Evolutionary conservation across 495 filamentous ascomycete species (phyloP), one percentile per base, ranked within the genome.

Genomic region (Sphaerosporella brunnea): DNA sequence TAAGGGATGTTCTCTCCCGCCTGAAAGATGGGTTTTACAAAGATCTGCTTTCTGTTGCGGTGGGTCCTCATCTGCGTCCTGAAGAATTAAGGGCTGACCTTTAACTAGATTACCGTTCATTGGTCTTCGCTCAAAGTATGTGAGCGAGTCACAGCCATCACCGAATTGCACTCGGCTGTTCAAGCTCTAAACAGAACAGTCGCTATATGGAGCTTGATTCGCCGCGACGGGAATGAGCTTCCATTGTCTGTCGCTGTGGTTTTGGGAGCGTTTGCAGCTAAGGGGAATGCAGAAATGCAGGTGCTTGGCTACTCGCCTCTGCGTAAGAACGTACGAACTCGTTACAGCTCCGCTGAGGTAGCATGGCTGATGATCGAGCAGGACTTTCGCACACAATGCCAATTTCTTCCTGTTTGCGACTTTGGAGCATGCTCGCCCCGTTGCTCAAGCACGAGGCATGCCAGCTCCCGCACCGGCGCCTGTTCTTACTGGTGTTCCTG

Each of bases 331-430:
- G 18, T 24, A 25, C 23, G n/a, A 2, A 19, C 18, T 24, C 21
- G 23, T 43, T 23, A 13, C 18, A 44, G 8, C 13, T 25, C 19
- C 19, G 23, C 13, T 3, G 21, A 44, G 13, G 4, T 44, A 11
- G 21, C 24, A 10, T 7, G 11, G 3, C 18, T n/a, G n/a, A n/a
- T n/a, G n/a, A n/a, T n/a, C n/a, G n/a, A n/a, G n/a, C 54, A 81
- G 94, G 56, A 96, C 90, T 4, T 93, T 90, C 61, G 70, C 75
- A 48, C 86, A 94, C 66, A 88, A 93, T 58, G 87, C 88, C 59
- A 93, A 93, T 65, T 97, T 95, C 72, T 95, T 97, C 67, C 80
- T 95, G 42, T 97, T 82, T 58, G 86, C 86, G 5, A 93, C 87
- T 0, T 72, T 97, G 49, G 87, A 95, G 52, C 75, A 82, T 54